phyloP scores from a whole-genome alignment of 1,284 basidiomycete species.

The Uromyces viciae-fabae region DNA sequence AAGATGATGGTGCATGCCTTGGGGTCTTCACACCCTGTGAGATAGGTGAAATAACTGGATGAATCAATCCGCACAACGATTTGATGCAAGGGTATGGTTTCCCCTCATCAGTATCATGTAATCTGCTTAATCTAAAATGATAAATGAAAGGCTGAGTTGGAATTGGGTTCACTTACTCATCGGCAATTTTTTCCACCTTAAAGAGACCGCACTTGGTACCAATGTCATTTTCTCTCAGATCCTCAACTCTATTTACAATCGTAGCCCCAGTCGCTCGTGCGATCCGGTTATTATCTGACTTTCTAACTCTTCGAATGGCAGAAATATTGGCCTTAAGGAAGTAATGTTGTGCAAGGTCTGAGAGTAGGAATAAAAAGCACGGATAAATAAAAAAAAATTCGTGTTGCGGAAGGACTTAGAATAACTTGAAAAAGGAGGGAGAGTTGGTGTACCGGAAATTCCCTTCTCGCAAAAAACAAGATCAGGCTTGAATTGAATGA shows the following conservation, averaged over 20 bases:
- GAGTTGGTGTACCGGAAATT: constrained; percentile 67
- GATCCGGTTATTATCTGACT: constrained; percentile 98
- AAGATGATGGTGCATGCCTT: constrained; percentile 98
- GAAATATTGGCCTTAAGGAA: constrained; percentile 84
- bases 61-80: neutral
- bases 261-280: constrained; percentile 92
- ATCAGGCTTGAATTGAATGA: constrained; percentile 92
- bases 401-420: neutral
- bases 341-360: constrained; percentile 90
- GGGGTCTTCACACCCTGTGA: constrained; percentile 83
- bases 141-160: constrained; percentile 19
- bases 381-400: neutral
- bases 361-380: neutral
- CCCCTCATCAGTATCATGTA: neutral
- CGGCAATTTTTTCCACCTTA: constrained; percentile 93
- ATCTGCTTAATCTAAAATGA: neutral
- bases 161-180: no score
- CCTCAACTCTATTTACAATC: constrained; percentile 94
- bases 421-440: neutral
- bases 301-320: constrained; percentile 87
- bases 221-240: constrained; percentile 83
- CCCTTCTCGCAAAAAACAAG: constrained; percentile 97
- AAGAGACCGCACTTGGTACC: constrained; percentile 92
- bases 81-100: no score
- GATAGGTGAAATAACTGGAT: constrained; percentile 89